Percentiles rank a stretch among this genome's conserved stretches.
These are phyloP conservation scores for Pichia kluyveri DNA, from an alignment of 805 yeast species.

Conservation along the genomic window DNA sequence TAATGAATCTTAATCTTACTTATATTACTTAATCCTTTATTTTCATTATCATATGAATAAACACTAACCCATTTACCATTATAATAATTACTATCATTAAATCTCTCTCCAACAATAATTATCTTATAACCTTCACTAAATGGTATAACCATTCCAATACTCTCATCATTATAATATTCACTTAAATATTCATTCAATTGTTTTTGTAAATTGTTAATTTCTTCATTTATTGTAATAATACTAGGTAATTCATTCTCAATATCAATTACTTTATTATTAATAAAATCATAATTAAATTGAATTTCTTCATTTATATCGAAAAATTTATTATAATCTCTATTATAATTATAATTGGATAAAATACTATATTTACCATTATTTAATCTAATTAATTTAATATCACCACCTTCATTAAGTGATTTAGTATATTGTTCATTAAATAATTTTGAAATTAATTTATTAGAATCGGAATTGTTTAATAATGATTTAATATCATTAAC, in stretches of 20 bases:
- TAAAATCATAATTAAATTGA: slow-evolving; percentile 52
- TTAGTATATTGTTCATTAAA: slow-evolving; percentile 19
- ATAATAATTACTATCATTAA: slow-evolving; percentile 71
- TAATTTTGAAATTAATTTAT: slow-evolving; percentile 18
- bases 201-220: slow-evolving; percentile 10
- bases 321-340: slow-evolving; percentile 35
- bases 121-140: slow-evolving; percentile 25
- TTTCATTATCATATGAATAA: slow-evolving; percentile 38
- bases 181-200: slow-evolving; percentile 42
- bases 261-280: slow-evolving; percentile 39
- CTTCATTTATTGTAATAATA: neutral
- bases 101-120: slow-evolving; percentile 60
- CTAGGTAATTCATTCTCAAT: slow-evolving; percentile 30
- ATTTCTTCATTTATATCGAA: slow-evolving; percentile 42
- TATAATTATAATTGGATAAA: slow-evolving; percentile 38
- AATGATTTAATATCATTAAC: slow-evolving; percentile 22
- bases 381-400: slow-evolving; percentile 25
- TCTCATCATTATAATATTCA: slow-evolving; percentile 57
- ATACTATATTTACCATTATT: slow-evolving; percentile 24
- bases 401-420: slow-evolving; percentile 12
- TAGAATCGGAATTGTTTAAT: slow-evolving; percentile 19
- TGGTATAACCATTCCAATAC: slow-evolving; percentile 37
- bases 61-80: slow-evolving; percentile 91
- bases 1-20: slow-evolving; percentile 75
- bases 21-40: slow-evolving; percentile 37